Conservation (phyloP, 768 basidiomycete species). For the Baorangia bicolor region DNA sequence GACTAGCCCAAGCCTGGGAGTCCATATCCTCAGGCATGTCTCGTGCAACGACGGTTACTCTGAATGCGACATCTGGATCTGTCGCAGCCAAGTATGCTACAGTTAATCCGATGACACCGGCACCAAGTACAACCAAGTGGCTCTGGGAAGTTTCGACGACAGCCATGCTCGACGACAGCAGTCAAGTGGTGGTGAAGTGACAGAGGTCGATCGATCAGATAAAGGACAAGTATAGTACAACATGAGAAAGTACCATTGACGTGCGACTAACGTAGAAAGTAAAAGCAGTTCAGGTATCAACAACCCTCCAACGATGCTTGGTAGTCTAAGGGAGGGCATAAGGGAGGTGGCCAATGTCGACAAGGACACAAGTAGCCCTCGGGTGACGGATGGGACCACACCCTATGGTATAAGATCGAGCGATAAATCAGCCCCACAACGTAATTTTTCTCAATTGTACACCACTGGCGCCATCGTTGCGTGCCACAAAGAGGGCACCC, state of each 20-base stretch:
- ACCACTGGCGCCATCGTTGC: constrained; percentile 24
- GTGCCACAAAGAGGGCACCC: constrained; percentile 42
- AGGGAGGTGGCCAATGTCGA: neutral
- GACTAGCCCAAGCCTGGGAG: constrained; percentile 48
- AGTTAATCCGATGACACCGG: constrained; percentile 40
- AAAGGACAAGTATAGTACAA: neutral
- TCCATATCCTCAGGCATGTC: constrained; percentile 38
- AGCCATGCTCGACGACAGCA: constrained; percentile 13
- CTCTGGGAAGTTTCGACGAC: constrained; percentile 1
- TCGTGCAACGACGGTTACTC: constrained; percentile 34
- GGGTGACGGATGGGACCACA: neutral
- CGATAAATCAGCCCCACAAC: constrained; percentile 37
- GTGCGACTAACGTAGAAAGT: neutral
- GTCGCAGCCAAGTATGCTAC: constrained; percentile 34
- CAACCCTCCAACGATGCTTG: neutral
- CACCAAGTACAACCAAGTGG: constrained; percentile 36
- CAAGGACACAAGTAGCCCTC: neutral
- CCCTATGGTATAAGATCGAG: neutral
- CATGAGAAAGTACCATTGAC: neutral
- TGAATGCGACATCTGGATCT: constrained; percentile 18
- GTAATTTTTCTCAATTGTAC: constrained; percentile 41
- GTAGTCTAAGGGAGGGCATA: neutral
- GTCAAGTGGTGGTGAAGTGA: neutral
- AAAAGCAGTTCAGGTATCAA: neutral
- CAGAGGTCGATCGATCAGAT: neutral